Evolutionary conservation across 495 filamentous ascomycete species (phyloP), one percentile per base, ranked within the genome.

Genomic region (Talaromyces stipitatus): DNA sequence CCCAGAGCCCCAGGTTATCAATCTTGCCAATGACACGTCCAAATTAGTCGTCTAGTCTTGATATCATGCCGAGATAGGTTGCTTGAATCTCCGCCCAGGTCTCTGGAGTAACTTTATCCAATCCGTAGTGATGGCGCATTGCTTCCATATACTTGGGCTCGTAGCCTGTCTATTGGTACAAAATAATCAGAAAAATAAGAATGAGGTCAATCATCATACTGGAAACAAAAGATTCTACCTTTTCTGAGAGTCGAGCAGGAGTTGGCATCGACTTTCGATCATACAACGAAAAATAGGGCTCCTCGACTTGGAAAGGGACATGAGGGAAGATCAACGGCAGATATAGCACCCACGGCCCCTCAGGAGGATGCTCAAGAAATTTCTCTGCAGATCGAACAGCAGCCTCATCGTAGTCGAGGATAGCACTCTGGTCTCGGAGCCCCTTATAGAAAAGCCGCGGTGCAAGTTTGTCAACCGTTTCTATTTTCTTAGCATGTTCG

Each of bases 51-150:
- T 67, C 62, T 14, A 67, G 30, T 20, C 62, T 50, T 11, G 62
- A 61, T 28, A 64, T 67, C 60, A 67, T 67, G 47, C 64, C 64
- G 28, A 62, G 59, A 38, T 67, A 67, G 11, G 64, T 67, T 16
- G 65, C 62, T 47, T 54, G 56, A n/a, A 67, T 53, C 30, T 67
- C 65, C 9, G 41, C 55, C 61, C 62, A 65, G 0, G 62, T 60
- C 24, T 63, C 65, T 16, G 57, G 32, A 11, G 62, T 63, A 8
- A 62, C 62, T 24, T 62, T 58, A 18, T 54, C 58, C 8, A 59
- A 62, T 4, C 58, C 60, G 38, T 67, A 62, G 26, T 55, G 47
- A 10, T 61, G 41, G 14, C 65, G 58, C 8, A 63, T 64, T 7
- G 48, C 47, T 14, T 57, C 46, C 61, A 65, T 61, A 56, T 67